Evolutionary conservation across 2,329 filamentous ascomycete species (phyloP).

Genomic region (Alternaria solani): DNA sequence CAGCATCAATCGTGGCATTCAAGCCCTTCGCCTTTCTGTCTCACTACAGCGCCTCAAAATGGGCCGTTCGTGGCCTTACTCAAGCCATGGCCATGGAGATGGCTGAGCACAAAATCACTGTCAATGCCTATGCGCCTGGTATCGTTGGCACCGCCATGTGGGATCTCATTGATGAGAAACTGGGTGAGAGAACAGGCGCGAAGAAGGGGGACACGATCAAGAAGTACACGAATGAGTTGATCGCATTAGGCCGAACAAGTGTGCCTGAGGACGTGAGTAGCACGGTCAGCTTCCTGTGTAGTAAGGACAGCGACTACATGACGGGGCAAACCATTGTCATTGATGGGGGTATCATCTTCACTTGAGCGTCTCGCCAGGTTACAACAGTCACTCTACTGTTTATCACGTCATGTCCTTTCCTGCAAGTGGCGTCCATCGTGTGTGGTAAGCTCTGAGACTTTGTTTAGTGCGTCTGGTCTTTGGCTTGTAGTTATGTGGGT

Average conservation of each 20-base stretch:
- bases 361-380: constrained; percentile 16
- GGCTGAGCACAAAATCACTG: constrained; percentile 69
- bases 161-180: constrained; percentile 70
- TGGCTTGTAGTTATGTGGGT: too few species aligned
- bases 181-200: constrained; percentile 61
- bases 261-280: constrained; percentile 70
- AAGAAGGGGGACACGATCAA: constrained; percentile 64
- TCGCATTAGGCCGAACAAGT: constrained; percentile 65
- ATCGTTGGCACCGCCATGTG: constrained; percentile 74
- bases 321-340: constrained; percentile 72
- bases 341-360: constrained; percentile 66
- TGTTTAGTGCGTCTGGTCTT: neutral
- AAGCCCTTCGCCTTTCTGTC: constrained; percentile 66
- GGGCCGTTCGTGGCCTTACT: constrained; percentile 71
- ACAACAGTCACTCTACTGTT: neutral
- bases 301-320: constrained; percentile 68
- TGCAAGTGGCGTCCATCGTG: neutral
- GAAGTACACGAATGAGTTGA: constrained; percentile 63
- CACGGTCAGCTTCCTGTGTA: constrained; percentile 68
- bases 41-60: constrained; percentile 72
- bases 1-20: constrained; percentile 64
- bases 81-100: constrained; percentile 73
- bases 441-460: neutral
- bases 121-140: constrained; percentile 72
- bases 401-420: neutral